phyloP scores from a whole-genome alignment of 2,329 filamentous ascomycete species.

The Botryotinia globosa region DNA sequence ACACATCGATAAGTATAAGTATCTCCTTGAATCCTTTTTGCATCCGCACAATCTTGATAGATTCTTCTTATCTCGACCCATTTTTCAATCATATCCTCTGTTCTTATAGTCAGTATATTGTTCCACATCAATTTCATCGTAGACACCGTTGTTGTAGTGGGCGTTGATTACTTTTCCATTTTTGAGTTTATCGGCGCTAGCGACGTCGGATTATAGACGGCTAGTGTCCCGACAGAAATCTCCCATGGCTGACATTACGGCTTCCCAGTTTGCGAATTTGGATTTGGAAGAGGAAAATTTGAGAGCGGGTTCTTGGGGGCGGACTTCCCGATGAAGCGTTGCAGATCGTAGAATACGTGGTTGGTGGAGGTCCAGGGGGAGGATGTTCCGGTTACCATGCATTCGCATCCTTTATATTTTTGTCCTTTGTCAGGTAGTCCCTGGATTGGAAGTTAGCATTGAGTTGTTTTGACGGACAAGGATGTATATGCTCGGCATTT shows the following conservation, averaged over 20 bases:
- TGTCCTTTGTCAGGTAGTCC: neutral
- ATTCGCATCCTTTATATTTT: neutral
- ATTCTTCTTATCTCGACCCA: too few species aligned
- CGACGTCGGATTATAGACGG: neutral
- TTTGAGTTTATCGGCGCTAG: too few species aligned
- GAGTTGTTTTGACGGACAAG: too few species aligned
- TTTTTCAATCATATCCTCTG: too few species aligned
- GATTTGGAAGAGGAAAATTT: neutral
- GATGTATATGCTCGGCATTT: neutral
- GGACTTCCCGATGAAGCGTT: neutral
- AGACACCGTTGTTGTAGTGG: too few species aligned
- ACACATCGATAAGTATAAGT: too few species aligned
- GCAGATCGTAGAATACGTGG: neutral
- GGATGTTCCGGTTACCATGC: neutral
- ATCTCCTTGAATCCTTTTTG: too few species aligned
- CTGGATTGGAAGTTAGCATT: neutral
- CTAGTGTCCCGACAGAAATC: neutral
- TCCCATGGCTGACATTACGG: neutral
- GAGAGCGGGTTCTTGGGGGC: neutral
- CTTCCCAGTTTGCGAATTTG: neutral
- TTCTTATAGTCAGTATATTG: too few species aligned
- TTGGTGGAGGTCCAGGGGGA: neutral
- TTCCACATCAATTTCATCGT: too few species aligned
- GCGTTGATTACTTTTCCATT: too few species aligned
- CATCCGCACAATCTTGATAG: too few species aligned